A percentile compares a stretch with the other conserved stretches of the same genome.
Conservation (phyloP, 495 filamentous ascomycete species). For the Acidiella bohemica region DNA sequence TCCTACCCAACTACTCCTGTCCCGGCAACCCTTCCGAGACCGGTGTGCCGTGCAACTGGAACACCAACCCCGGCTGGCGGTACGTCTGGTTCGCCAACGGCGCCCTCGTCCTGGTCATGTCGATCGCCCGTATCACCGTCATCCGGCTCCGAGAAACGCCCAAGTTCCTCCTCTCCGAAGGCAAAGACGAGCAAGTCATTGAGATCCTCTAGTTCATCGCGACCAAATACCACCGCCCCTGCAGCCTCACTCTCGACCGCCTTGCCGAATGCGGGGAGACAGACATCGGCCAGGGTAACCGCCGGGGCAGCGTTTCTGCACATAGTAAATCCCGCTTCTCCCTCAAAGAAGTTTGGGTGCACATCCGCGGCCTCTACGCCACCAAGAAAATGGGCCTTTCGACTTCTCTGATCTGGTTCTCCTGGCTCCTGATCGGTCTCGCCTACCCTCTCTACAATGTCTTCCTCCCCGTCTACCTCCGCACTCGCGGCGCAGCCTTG, state of each 20-base stretch:
- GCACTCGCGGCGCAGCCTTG: constrained; percentile 31
- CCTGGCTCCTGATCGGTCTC: constrained; percentile 25
- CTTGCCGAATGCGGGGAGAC: constrained; percentile 31
- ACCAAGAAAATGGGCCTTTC: constrained; percentile 47
- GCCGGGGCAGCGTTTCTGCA: constrained; percentile 6
- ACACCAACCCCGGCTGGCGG: constrained; percentile 15
- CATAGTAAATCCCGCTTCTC: constrained; percentile 30
- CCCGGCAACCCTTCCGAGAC: constrained; percentile 10
- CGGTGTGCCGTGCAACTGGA: constrained; percentile 3
- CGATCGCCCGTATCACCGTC: constrained; percentile 50
- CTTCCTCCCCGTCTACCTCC: constrained; percentile 32
- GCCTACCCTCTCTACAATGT: constrained; percentile 41
- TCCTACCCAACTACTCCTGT: constrained; percentile 28
- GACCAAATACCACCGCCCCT: constrained; percentile 46
- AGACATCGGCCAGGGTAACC: background rate
- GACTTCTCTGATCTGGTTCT: constrained; percentile 52
- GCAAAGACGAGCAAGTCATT: constrained; percentile 49
- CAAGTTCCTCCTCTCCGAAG: constrained; percentile 54
- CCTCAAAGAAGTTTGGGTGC: constrained; percentile 37
- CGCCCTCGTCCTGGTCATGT: constrained; percentile 52
- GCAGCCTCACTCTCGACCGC: constrained; percentile 47
- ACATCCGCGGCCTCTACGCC: constrained; percentile 49
- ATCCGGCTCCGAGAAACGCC: constrained; percentile 58
- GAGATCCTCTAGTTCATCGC: constrained; percentile 48
- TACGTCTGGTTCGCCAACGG: constrained; percentile 39